Percentiles rank a stretch among this genome's conserved stretches.
phyloP scores from a whole-genome alignment of 139 green algal genomes.

The Closterium sp. region DNA sequence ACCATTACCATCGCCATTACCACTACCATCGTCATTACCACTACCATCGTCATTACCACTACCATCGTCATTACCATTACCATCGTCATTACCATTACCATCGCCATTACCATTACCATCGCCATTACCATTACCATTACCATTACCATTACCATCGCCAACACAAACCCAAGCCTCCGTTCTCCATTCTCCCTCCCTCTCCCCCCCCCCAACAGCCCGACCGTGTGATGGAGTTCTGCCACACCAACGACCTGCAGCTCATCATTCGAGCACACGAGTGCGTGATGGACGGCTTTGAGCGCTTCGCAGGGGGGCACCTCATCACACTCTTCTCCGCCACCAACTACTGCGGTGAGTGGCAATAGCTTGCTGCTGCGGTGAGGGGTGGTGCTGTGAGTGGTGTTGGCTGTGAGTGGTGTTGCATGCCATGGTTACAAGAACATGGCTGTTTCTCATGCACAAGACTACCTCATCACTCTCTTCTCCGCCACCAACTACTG shows the following conservation, averaged over 20 bases:
- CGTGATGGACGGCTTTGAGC: constrained; percentile 99
- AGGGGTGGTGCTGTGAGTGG: no score
- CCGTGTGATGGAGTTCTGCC: constrained; percentile 96
- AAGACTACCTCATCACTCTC: constrained; percentile 70
- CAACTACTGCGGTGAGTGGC: constrained; percentile 91
- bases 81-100: no score
- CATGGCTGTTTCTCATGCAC: constrained; percentile 78
- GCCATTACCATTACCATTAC: no score
- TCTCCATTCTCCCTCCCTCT: neutral
- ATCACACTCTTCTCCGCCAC: constrained; percentile 96
- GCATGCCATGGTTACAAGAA: no score
- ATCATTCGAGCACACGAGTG: constrained; percentile 99
- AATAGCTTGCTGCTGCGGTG: neutral
- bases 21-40: no score
- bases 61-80: no score
- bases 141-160: no score
- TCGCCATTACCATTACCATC: no score
- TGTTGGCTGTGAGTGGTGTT: neutral
- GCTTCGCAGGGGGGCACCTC: constrained; percentile 78
- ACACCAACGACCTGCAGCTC: constrained; percentile 94
- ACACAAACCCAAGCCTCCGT: no score
- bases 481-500: constrained; percentile 99
- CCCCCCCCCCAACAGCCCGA: constrained; percentile 65
- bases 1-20: no score
- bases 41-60: no score